Conservation (phyloP, 73 alveolate genomes). For the Paraurostyla sp. region DNA sequence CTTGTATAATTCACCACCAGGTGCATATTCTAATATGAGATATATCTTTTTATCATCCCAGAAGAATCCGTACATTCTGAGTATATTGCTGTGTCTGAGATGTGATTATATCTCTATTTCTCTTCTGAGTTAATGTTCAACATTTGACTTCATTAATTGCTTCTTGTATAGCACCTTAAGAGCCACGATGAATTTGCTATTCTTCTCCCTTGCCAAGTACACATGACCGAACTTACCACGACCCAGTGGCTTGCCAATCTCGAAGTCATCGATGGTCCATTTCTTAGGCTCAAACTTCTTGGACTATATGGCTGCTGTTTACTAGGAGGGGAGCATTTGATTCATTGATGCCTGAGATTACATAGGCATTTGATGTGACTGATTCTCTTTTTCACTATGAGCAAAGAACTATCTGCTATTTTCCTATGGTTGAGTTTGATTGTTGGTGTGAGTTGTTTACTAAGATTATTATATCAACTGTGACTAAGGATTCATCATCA, state of each 20-base stretch:
- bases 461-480: too few species aligned
- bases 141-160: slow-evolving; percentile 85
- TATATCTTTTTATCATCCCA: slow-evolving; percentile 94
- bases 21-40: slow-evolving; percentile 95
- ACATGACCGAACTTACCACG: slow-evolving; percentile 91
- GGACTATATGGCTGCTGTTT: neutral
- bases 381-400: neutral
- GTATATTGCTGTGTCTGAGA: slow-evolving; percentile 90
- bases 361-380: neutral
- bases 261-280: slow-evolving; percentile 85
- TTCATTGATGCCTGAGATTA: neutral
- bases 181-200: slow-evolving; percentile 92
- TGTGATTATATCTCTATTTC: slow-evolving; percentile 95
- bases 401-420: too few species aligned
- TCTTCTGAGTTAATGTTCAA: slow-evolving; percentile 93
- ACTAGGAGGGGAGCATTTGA: neutral
- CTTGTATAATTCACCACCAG: slow-evolving; percentile 94
- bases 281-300: slow-evolving; percentile 35
- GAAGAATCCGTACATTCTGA: slow-evolving; percentile 93
- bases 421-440: too few species aligned
- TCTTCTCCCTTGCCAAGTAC: slow-evolving; percentile 84
- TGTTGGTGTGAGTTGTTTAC: too few species aligned
- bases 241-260: slow-evolving; percentile 84
- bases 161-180: slow-evolving; percentile 89
- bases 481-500: too few species aligned